phyloP scores from a whole-genome alignment of 78 protist species.

The Emiliania huxleyi region DNA sequence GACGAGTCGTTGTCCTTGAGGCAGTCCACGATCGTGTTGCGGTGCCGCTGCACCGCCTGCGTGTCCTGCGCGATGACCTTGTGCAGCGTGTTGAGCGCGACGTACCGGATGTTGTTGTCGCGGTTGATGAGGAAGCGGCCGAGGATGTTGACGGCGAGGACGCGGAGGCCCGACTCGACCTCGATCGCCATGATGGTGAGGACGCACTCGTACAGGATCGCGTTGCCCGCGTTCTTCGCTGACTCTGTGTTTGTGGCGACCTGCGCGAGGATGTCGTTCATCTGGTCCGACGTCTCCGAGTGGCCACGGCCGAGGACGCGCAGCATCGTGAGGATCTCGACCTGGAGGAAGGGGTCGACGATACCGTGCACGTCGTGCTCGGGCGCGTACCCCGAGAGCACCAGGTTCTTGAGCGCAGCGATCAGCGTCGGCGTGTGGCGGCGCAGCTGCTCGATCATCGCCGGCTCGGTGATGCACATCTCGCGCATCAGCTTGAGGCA shows the following conservation, averaged over 20 bases:
- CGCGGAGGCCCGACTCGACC: constrained; percentile 81
- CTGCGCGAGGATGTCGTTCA: constrained; percentile 96
- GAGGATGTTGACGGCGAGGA: constrained; percentile 91
- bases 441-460: constrained; percentile 37
- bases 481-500: constrained; percentile 80
- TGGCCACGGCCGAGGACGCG: constrained; percentile 78
- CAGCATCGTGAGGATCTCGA: constrained; percentile 79
- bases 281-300: constrained; percentile 72
- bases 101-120: constrained; percentile 90
- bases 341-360: constrained; percentile 97
- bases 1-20: constrained; percentile 94
- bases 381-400: constrained; percentile 75
- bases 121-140: constrained; percentile 89
- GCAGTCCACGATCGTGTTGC: constrained; percentile 92
- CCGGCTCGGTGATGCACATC: constrained; percentile 56
- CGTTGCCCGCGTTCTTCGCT: constrained; percentile 89
- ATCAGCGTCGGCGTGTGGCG: constrained; percentile 67
- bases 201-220: constrained; percentile 93
- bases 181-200: constrained; percentile 89
- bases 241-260: constrained; percentile 93
- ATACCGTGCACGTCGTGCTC: constrained; percentile 96
- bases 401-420: constrained; percentile 75
- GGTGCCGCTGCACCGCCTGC: constrained; percentile 92
- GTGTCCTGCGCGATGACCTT: not conserved
- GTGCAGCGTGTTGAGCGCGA: constrained; percentile 42